These are phyloP conservation scores for Castanea mollissima DNA, from an alignment of 306 rosid genomes.

Conservation along the genomic window DNA sequence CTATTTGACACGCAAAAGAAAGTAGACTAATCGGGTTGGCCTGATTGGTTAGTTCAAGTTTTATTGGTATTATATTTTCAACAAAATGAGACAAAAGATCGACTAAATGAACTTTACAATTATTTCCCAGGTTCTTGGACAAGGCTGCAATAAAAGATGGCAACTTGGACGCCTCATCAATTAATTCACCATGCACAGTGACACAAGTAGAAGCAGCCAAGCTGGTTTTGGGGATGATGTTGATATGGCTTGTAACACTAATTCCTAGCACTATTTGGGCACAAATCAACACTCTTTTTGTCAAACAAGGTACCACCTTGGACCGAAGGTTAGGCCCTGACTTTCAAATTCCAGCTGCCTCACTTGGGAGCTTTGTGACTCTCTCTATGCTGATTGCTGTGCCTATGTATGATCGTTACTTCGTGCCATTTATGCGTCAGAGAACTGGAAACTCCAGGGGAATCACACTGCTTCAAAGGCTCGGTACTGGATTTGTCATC, in stretches of 20 bases:
- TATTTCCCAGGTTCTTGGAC: slow-evolving; percentile 57
- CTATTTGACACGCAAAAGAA: background rate
- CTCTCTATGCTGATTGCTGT: slow-evolving; percentile 54
- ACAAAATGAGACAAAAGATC: background rate
- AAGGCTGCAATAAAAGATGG: slow-evolving; percentile 63
- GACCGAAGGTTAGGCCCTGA: slow-evolving; percentile 30
- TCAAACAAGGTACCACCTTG: slow-evolving; percentile 64
- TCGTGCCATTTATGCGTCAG: slow-evolving; percentile 50
- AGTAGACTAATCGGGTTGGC: background rate
- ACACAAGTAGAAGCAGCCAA: slow-evolving; percentile 70
- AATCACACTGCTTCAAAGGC: slow-evolving; percentile 54
- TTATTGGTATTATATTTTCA: background rate
- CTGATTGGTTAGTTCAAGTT: too few species aligned
- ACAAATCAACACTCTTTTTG: slow-evolving; percentile 63
- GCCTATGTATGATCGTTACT: slow-evolving; percentile 59
- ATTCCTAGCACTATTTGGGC: slow-evolving; percentile 78
- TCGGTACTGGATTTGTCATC: slow-evolving; percentile 50
- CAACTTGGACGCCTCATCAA: slow-evolving; percentile 12
- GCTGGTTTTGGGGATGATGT: slow-evolving; percentile 51
- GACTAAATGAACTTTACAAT: background rate
- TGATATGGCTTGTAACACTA: slow-evolving; percentile 68
- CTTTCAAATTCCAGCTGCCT: slow-evolving; percentile 55
- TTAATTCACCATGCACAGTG: slow-evolving; percentile 47
- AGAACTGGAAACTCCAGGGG: slow-evolving; percentile 51
- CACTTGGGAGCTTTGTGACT: slow-evolving; percentile 55